Percentiles rank a stretch among this genome's conserved stretches.
Conservation (phyloP, 75 land plant species). For the Larix kaempferi region DNA sequence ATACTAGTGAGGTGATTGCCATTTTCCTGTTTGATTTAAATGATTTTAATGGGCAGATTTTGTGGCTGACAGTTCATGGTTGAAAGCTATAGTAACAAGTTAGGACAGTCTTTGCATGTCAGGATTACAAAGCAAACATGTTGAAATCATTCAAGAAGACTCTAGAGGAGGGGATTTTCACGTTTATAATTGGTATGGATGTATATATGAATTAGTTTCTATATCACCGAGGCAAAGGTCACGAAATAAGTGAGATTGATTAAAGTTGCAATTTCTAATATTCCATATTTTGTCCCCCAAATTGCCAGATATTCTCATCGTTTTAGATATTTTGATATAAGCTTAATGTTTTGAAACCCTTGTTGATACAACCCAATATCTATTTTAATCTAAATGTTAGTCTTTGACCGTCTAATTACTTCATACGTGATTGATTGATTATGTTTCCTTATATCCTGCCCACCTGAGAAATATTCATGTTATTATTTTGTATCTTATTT, state of each 20-base stretch:
- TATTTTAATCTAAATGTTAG: background rate
- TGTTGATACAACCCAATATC: too few relatives aligned
- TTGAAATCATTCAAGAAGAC: constrained; percentile 86
- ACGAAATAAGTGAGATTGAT: too few relatives aligned
- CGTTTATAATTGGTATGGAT: constrained; percentile 77
- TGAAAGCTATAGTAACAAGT: background rate
- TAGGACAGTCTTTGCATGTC: constrained; percentile 10
- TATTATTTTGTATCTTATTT: background rate
- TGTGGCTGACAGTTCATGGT: background rate
- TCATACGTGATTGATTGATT: background rate
- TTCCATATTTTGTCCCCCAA: too few relatives aligned
- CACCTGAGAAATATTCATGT: background rate
- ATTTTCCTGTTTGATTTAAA: background rate
- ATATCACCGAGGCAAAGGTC: too few relatives aligned
- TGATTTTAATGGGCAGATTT: background rate
- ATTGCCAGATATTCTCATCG: too few relatives aligned
- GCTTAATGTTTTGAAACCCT: too few relatives aligned
- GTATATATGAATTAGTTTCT: constrained; percentile 3
- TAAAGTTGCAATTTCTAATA: too few relatives aligned
- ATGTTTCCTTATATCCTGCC: background rate
- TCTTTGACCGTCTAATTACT: background rate
- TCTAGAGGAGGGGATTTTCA: constrained; percentile 76
- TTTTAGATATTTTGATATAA: too few relatives aligned
- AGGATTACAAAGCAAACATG: constrained; percentile 90
- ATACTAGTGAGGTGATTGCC: background rate